These are phyloP conservation scores for Suhomyces kunorum DNA, from an alignment of 1,139 yeast species.

Conservation along the genomic window DNA sequence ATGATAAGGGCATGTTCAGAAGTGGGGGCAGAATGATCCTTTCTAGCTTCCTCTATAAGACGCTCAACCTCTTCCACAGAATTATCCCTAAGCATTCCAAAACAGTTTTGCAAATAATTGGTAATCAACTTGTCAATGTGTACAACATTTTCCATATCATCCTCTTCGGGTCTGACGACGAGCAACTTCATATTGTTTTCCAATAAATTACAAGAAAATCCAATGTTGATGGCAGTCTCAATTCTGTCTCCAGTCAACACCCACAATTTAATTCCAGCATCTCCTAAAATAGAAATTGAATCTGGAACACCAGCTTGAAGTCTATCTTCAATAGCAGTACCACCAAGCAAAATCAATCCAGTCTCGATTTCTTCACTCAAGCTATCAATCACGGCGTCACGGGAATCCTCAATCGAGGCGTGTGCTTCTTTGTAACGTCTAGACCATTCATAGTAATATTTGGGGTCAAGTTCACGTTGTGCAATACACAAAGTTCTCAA, in stretches of 20 bases:
- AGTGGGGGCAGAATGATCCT: constrained; percentile 54
- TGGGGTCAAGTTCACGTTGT: constrained; percentile 66
- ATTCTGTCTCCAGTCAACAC: constrained; percentile 97
- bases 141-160: constrained; percentile 24
- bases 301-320: constrained; percentile 96
- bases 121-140: constrained; percentile 40
- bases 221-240: constrained; percentile 97
- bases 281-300: constrained; percentile 76
- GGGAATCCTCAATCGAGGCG: constrained; percentile 67
- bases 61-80: constrained; percentile 29
- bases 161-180: constrained; percentile 47
- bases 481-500: constrained; percentile 93
- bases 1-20: constrained; percentile 51
- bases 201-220: constrained; percentile 89
- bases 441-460: constrained; percentile 68
- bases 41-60: constrained; percentile 43
- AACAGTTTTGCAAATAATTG: constrained; percentile 42
- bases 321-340: constrained; percentile 97
- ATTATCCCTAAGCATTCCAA: constrained; percentile 30
- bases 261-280: constrained; percentile 96
- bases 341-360: constrained; percentile 75
- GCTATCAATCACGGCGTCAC: constrained; percentile 77
- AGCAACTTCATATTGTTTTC: constrained; percentile 85
- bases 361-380: constrained; percentile 82
- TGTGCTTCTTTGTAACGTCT: constrained; percentile 68